Conservation (phyloP, 345 rosid genomes). For the Hevea brasiliensis region DNA sequence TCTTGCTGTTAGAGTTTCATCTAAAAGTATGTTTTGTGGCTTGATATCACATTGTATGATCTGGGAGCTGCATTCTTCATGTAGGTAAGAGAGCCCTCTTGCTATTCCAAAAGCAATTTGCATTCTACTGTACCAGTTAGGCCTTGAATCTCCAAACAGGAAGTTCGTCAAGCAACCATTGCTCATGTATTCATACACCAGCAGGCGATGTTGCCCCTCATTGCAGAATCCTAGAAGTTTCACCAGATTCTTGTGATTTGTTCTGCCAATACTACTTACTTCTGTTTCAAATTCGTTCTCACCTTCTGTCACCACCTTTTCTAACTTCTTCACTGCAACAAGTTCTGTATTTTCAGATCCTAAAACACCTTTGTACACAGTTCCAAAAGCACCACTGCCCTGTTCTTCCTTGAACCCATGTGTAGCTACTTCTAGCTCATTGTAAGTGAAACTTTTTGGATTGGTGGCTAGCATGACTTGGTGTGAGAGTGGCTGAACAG, state of each 20-base stretch:
- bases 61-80: constrained; percentile 39
- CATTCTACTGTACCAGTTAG: constrained; percentile 28
- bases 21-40: constrained; percentile 45
- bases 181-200: constrained; percentile 41
- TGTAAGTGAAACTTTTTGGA: constrained; percentile 29
- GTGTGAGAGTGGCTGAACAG: too few relatives aligned
- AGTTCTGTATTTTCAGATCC: neutral
- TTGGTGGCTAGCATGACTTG: constrained; percentile 7
- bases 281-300: constrained; percentile 42
- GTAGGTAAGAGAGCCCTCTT: constrained; percentile 38
- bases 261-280: constrained; percentile 32
- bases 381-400: constrained; percentile 45
- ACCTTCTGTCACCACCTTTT: constrained; percentile 8
- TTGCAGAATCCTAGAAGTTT: constrained; percentile 42
- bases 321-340: constrained; percentile 42
- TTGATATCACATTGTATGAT: constrained; percentile 47
- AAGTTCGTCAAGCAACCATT: constrained; percentile 31
- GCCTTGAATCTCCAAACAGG: constrained; percentile 30
- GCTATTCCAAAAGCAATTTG: constrained; percentile 37
- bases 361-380: constrained; percentile 41
- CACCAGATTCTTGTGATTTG: constrained; percentile 45
- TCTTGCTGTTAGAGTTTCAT: constrained; percentile 10
- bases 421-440: constrained; percentile 38
- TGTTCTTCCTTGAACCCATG: constrained; percentile 34
- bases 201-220: constrained; percentile 29